phyloP scores from a whole-genome alignment of 345 rosid species.

The Psidium guajava region DNA sequence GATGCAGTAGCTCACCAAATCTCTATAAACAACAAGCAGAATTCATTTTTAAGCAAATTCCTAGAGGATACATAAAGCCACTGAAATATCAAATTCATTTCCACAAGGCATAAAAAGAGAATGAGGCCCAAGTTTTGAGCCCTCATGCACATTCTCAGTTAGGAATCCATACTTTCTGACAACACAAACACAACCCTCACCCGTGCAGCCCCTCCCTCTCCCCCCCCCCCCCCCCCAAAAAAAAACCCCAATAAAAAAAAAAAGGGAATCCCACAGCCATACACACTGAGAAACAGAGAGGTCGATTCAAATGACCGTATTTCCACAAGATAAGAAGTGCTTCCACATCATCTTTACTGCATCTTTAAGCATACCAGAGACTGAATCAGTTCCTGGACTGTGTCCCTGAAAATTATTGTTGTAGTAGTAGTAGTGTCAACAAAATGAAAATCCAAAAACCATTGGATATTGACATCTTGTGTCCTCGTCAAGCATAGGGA shows the following conservation, averaged over 20 bases:
- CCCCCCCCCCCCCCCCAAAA: too few species aligned
- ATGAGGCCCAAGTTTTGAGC: too few species aligned
- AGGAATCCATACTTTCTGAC: not conserved
- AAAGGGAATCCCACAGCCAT: too few species aligned
- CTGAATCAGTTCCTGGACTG: slow-evolving; percentile 2
- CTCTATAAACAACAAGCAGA: not conserved
- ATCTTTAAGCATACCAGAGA: slow-evolving; percentile 21
- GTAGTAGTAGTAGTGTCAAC: not conserved
- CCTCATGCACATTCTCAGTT: not conserved
- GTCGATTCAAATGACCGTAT: not conserved
- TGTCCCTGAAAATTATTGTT: slow-evolving; percentile 12
- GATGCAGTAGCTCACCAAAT: not conserved
- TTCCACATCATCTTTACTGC: slow-evolving; percentile 30
- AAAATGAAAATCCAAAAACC: not conserved
- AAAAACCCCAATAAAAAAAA: too few species aligned
- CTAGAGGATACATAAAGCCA: not conserved
- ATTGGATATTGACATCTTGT: not conserved
- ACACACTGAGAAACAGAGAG: not conserved
- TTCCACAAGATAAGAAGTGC: slow-evolving; percentile 11
- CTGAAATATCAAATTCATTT: not conserved
- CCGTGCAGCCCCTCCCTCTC: too few species aligned
- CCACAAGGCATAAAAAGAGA: not conserved
- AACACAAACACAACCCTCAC: not conserved
- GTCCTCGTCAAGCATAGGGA: not conserved
- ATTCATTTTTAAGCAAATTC: not conserved